Conservation (phyloP, 495 filamentous ascomycete genomes). For the Annulohypoxylon stygium region DNA sequence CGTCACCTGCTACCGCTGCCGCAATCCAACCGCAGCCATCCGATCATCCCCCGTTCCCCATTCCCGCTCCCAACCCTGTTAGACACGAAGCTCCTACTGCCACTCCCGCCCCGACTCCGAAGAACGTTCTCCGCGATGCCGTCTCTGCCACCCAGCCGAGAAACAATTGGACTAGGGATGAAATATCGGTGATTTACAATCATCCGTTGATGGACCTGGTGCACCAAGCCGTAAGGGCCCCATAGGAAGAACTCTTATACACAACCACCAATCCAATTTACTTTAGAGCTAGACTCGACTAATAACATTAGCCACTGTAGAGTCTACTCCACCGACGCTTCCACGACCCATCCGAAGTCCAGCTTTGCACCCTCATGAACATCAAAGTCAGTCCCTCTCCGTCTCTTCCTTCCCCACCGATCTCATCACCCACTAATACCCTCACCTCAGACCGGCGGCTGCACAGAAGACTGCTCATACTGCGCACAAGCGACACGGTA, state of each 20-base stretch:
- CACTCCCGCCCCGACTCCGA: constrained; percentile 11
- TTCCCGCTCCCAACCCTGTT: constrained; percentile 27
- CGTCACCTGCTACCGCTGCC: constrained; percentile 28
- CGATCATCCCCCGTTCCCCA: constrained; percentile 30
- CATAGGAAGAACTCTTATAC: too few species aligned
- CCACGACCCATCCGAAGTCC: constrained; percentile 81
- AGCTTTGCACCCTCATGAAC: constrained; percentile 93
- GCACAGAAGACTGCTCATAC: constrained; percentile 89
- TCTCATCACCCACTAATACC: background rate
- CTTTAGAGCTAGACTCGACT: constrained; percentile 15
- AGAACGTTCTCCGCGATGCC: constrained; percentile 57
- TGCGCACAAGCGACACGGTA: constrained; percentile 88
- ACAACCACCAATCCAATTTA: too few species aligned
- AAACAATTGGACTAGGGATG: constrained; percentile 81
- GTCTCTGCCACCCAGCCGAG: constrained; percentile 69
- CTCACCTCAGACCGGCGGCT: constrained; percentile 73
- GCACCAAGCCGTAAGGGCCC: constrained; percentile 73
- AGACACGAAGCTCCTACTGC: constrained; percentile 19
- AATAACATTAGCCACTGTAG: constrained; percentile 57
- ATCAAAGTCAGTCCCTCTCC: constrained; percentile 69
- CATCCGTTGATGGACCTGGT: constrained; percentile 81
- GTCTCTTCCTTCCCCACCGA: background rate
- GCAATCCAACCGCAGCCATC: constrained; percentile 31
- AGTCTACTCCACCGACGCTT: constrained; percentile 81
- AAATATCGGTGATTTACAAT: constrained; percentile 80